phyloP scores from a whole-genome alignment of 805 yeast species.

The Suhomyces emberorum region DNA sequence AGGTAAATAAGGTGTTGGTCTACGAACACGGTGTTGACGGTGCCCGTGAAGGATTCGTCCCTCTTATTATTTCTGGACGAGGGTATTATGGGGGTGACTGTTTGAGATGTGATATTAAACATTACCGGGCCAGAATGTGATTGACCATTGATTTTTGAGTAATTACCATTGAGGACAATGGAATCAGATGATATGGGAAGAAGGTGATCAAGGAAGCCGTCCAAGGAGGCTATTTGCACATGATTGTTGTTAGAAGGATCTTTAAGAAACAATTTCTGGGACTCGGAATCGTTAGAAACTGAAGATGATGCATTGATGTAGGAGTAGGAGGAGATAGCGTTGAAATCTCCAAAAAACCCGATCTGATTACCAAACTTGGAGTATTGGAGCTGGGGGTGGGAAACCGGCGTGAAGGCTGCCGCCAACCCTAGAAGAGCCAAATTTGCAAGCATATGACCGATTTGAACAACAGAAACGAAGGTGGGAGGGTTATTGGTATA shows the following conservation, averaged over 20 bases:
- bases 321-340: slow-evolving; percentile 27
- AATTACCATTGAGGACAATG: slow-evolving; percentile 35
- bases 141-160: slow-evolving; percentile 28
- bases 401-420: slow-evolving; percentile 1
- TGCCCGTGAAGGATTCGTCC: slow-evolving; percentile 24
- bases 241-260: slow-evolving; percentile 17
- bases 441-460: too few species aligned
- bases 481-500: too few species aligned
- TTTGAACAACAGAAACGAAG: too few species aligned
- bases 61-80: slow-evolving; percentile 10
- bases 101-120: slow-evolving; percentile 26
- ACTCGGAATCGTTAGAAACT: slow-evolving; percentile 5
- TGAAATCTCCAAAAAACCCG: slow-evolving; percentile 31
- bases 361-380: slow-evolving; percentile 24
- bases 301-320: slow-evolving; percentile 24
- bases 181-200: slow-evolving; percentile 24
- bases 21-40: slow-evolving; percentile 35
- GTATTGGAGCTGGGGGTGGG: slow-evolving; percentile 22
- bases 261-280: slow-evolving; percentile 20
- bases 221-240: slow-evolving; percentile 24
- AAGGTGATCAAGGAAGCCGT: slow-evolving; percentile 30
- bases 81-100: slow-evolving; percentile 21
- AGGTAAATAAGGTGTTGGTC: slow-evolving; percentile 55
- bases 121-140: slow-evolving; percentile 31
- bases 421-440: background rate